Percentiles rank a stretch among this genome's conserved stretches.
These are phyloP conservation scores for Lactarius sp. DNA, from an alignment of 768 basidiomycete genomes.

Conservation along the genomic window DNA sequence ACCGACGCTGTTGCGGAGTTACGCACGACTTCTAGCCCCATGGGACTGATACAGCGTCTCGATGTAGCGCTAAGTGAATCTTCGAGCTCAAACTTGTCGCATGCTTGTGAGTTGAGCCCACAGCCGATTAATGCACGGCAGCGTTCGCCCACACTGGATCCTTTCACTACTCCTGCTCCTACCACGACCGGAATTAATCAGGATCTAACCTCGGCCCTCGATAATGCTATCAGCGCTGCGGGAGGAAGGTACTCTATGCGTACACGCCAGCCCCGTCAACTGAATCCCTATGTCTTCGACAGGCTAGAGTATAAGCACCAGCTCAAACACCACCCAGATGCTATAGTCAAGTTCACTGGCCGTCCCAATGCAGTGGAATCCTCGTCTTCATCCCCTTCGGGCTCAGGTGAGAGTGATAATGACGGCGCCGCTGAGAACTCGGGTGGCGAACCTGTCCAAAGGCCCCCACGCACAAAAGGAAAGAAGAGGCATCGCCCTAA, in stretches of 20 bases:
- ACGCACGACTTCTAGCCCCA: too few relatives aligned
- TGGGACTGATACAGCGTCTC: too few relatives aligned
- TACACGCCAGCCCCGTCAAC: conserved; percentile 47
- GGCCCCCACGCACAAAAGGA: background rate
- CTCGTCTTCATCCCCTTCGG: too few relatives aligned
- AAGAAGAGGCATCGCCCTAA: conserved; percentile 8
- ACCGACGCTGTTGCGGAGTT: background rate
- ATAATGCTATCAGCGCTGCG: background rate
- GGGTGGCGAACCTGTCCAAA: background rate
- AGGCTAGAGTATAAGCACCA: conserved; percentile 46
- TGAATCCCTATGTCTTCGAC: conserved; percentile 60
- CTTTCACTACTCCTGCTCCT: background rate
- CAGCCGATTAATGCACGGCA: background rate
- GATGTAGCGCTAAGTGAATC: too few relatives aligned
- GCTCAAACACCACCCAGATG: conserved; percentile 56
- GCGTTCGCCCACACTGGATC: background rate
- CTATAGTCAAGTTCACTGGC: conserved; percentile 51
- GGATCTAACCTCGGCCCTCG: conserved; percentile 8
- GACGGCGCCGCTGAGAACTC: background rate
- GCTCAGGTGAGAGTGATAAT: too few relatives aligned
- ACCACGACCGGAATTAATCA: background rate
- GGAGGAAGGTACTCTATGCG: conserved; percentile 50
- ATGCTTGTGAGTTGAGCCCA: background rate
- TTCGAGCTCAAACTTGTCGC: background rate
- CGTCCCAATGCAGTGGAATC: conserved; percentile 30